phyloP scores from a whole-genome alignment of 1,284 basidiomycete species.

The Malassezia equina region DNA sequence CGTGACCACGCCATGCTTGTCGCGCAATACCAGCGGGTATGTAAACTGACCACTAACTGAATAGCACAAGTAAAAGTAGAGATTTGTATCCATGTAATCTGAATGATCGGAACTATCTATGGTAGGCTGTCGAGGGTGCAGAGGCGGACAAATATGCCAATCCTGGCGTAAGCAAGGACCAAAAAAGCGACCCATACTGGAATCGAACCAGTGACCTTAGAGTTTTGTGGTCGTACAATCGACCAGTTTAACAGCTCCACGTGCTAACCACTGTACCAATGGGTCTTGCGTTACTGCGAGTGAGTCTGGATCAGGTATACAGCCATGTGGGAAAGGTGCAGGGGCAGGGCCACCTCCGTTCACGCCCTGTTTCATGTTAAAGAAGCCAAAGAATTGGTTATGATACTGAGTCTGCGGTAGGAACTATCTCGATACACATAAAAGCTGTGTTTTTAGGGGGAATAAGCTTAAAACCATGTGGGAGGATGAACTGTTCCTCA shows the following conservation, averaged over 20 bases:
- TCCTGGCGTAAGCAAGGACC: background rate
- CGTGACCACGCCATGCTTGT: conserved; percentile 46
- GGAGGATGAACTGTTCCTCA: background rate
- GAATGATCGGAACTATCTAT: background rate
- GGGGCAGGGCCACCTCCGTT: too few relatives aligned
- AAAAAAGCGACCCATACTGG: conserved; percentile 20
- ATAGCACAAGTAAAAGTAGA: background rate
- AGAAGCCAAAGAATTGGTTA: background rate
- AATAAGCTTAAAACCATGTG: background rate
- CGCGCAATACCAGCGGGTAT: conserved; percentile 41
- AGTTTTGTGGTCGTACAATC: conserved; percentile 16
- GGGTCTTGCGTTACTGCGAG: background rate
- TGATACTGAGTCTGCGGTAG: background rate
- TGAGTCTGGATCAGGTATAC: background rate
- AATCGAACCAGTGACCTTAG: conserved; percentile 23
- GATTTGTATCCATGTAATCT: conserved; percentile 2
- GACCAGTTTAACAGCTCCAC: conserved; percentile 22
- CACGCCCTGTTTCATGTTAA: too few relatives aligned
- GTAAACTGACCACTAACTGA: background rate
- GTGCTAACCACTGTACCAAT: conserved; percentile 24
- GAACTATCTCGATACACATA: conserved; percentile 4
- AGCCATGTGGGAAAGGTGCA: too few relatives aligned
- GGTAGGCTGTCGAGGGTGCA: background rate
- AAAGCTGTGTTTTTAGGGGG: conserved; percentile 1
- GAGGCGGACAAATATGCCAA: too few relatives aligned